These are phyloP conservation scores for Mortierella sp. DNA, from an alignment of 371 early-diverging fungal genomes.

Conservation along the genomic window DNA sequence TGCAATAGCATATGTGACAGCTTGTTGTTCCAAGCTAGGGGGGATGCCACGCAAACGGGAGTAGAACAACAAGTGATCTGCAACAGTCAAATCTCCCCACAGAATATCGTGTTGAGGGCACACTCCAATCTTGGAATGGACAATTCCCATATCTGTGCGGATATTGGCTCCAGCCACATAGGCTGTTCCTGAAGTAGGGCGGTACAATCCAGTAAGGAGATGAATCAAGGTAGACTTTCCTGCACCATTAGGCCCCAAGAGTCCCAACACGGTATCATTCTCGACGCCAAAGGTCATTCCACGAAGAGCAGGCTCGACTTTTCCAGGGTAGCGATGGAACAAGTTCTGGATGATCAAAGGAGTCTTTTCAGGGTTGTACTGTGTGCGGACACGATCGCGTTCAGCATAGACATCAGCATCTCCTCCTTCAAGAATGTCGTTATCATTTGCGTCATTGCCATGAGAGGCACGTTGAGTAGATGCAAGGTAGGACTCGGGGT, in stretches of 20 bases:
- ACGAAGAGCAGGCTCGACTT: slow-evolving; percentile 44
- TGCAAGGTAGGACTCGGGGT: slow-evolving; percentile 21
- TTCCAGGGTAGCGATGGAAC: slow-evolving; percentile 46
- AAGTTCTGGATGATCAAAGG: slow-evolving; percentile 49
- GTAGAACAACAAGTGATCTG: slow-evolving; percentile 80
- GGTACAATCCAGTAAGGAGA: slow-evolving; percentile 77
- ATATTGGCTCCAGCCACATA: slow-evolving; percentile 73
- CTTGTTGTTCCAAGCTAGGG: slow-evolving; percentile 59
- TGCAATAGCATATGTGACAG: slow-evolving; percentile 60
- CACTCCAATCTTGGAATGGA: slow-evolving; percentile 75
- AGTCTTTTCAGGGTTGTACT: slow-evolving; percentile 43
- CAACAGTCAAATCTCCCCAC: slow-evolving; percentile 82
- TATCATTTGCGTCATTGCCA: neutral
- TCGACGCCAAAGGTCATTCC: slow-evolving; percentile 56
- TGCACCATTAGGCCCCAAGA: slow-evolving; percentile 73
- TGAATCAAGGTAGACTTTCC: slow-evolving; percentile 78
- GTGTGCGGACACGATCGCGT: slow-evolving; percentile 68
- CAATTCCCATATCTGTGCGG: slow-evolving; percentile 61
- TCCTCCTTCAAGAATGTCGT: slow-evolving; percentile 53
- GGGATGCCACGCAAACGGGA: slow-evolving; percentile 76
- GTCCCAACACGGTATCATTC: slow-evolving; percentile 67
- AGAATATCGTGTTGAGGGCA: slow-evolving; percentile 85
- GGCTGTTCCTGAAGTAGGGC: slow-evolving; percentile 70
- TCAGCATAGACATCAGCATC: slow-evolving; percentile 75
- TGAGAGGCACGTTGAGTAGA: slow-evolving; percentile 6